phyloP scores from a whole-genome alignment of 306 rosid species.

The Vigna unguiculata region DNA sequence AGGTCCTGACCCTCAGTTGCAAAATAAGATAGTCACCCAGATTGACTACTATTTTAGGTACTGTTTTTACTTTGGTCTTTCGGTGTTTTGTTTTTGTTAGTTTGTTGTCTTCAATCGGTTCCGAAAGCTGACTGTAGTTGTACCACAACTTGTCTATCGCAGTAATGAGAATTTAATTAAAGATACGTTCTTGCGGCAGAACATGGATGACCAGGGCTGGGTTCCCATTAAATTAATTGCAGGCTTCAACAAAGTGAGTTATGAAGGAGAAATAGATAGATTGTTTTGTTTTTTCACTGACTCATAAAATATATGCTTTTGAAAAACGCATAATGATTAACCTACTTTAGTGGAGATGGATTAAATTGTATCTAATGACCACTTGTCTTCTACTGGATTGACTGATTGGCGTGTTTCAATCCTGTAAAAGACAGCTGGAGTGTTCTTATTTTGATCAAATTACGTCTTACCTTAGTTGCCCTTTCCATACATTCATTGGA shows the following conservation, averaged over 20 bases:
- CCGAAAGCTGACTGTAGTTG: conserved; percentile 38
- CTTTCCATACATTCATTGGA: conserved; percentile 5
- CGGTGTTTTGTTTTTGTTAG: background rate
- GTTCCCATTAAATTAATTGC: conserved; percentile 79
- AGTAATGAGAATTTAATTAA: conserved; percentile 78
- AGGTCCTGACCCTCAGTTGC: conserved; percentile 67
- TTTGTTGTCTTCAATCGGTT: conserved; percentile 26
- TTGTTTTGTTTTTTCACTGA: conserved; percentile 31
- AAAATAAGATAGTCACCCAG: conserved; percentile 70
- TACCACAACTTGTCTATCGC: conserved; percentile 54
- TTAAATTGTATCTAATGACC: conserved; percentile 5
- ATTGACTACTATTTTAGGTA: conserved; percentile 95
- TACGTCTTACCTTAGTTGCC: background rate
- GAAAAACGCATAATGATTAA: background rate
- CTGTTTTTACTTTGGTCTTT: conserved; percentile 28
- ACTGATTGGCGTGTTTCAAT: conserved; percentile 13
- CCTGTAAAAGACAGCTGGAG: background rate
- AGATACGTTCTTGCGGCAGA: conserved; percentile 79
- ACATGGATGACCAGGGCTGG: conserved; percentile 94
- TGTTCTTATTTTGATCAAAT: conserved; percentile 12
- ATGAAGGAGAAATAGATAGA: background rate
- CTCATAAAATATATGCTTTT: background rate
- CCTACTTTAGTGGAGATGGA: conserved; percentile 1
- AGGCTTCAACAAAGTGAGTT: conserved; percentile 78
- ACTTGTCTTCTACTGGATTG: conserved; percentile 27